A percentile compares a stretch with the other conserved stretches of the same genome.
phyloP scores from a whole-genome alignment of 768 basidiomycete genomes.

The Terana coerulea region DNA sequence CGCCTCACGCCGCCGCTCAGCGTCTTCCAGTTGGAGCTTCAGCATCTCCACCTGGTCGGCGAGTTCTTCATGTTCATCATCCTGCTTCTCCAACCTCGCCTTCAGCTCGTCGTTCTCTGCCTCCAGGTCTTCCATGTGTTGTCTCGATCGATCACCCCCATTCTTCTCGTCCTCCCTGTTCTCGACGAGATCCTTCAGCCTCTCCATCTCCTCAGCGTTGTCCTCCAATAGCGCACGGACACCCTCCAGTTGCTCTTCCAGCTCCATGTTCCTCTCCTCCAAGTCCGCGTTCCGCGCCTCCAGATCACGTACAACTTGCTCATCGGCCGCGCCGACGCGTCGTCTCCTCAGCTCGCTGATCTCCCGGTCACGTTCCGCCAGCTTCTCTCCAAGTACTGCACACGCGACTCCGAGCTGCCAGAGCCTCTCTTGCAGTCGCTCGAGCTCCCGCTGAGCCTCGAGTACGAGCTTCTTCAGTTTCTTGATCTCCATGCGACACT shows the following conservation, averaged over 20 bases:
- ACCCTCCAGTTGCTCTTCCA: slow-evolving; percentile 72
- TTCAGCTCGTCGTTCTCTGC: slow-evolving; percentile 62
- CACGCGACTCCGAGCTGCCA: no score
- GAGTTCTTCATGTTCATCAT: slow-evolving; percentile 73
- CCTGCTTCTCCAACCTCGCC: slow-evolving; percentile 48
- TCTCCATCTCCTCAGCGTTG: slow-evolving; percentile 79
- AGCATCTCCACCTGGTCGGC: slow-evolving; percentile 62
- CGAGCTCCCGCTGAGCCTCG: slow-evolving; percentile 78
- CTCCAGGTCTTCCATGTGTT: slow-evolving; percentile 54
- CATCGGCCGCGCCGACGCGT: slow-evolving; percentile 33
- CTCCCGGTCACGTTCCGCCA: slow-evolving; percentile 72
- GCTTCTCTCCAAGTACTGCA: slow-evolving; percentile 71
- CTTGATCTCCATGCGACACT: slow-evolving; percentile 87
- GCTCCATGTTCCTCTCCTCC: slow-evolving; percentile 51
- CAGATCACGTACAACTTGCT: slow-evolving; percentile 49
- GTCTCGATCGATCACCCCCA: slow-evolving; percentile 41
- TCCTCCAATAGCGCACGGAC: slow-evolving; percentile 70
- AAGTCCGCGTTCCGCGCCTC: slow-evolving; percentile 30
- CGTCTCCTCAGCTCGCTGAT: slow-evolving; percentile 62
- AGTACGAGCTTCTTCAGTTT: slow-evolving; percentile 85
- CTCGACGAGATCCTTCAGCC: slow-evolving; percentile 67
- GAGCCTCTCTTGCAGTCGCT: slow-evolving; percentile 45
- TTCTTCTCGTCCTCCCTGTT: slow-evolving; percentile 39
- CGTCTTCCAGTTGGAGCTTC: slow-evolving; percentile 61
- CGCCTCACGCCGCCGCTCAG: slow-evolving; percentile 57